Conservation (phyloP, 2,329 filamentous ascomycete genomes). For the Colletotrichum filicis region DNA sequence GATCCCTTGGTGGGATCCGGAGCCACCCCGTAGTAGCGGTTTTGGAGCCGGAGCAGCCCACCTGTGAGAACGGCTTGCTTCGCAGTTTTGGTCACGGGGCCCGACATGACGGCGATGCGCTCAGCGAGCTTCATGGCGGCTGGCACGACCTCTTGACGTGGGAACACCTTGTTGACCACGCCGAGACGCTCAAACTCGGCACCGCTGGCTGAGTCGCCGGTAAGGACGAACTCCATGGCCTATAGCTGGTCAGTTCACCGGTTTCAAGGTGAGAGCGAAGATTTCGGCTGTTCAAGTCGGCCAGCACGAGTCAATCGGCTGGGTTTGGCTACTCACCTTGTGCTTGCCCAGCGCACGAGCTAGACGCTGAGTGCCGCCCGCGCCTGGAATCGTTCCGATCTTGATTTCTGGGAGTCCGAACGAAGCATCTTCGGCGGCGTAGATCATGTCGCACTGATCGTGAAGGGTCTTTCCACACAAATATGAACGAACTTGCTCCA, state of each 20-base stretch:
- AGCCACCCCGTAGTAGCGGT: not conserved
- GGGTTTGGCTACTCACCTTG: conserved; percentile 43
- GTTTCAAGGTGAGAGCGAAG: conserved; percentile 37
- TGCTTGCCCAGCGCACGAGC: conserved; percentile 54
- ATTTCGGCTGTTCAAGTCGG: not conserved
- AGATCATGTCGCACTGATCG: conserved; percentile 51
- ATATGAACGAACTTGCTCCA: too few species aligned
- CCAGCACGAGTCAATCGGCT: conserved; percentile 41
- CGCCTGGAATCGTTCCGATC: conserved; percentile 53
- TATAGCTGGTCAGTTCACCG: conserved; percentile 35
- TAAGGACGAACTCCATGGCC: conserved; percentile 59
- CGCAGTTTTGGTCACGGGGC: conserved; percentile 51
- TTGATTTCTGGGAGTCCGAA: conserved; percentile 53
- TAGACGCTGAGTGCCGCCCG: conserved; percentile 53
- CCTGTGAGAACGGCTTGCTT: conserved; percentile 56
- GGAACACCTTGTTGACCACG: conserved; percentile 50
- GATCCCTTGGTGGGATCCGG: conserved; percentile 1
- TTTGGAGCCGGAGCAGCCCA: conserved; percentile 37
- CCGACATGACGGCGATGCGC: conserved; percentile 51
- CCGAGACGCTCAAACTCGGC: conserved; percentile 51
- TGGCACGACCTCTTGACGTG: conserved; percentile 47
- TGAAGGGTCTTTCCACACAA: too few species aligned
- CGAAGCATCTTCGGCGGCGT: conserved; percentile 47
- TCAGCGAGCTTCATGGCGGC: conserved; percentile 50
- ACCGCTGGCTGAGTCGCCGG: conserved; percentile 49